These are phyloP conservation scores for Lineolata rhizophorae DNA, from an alignment of 495 filamentous ascomycete genomes.

Conservation along the genomic window DNA sequence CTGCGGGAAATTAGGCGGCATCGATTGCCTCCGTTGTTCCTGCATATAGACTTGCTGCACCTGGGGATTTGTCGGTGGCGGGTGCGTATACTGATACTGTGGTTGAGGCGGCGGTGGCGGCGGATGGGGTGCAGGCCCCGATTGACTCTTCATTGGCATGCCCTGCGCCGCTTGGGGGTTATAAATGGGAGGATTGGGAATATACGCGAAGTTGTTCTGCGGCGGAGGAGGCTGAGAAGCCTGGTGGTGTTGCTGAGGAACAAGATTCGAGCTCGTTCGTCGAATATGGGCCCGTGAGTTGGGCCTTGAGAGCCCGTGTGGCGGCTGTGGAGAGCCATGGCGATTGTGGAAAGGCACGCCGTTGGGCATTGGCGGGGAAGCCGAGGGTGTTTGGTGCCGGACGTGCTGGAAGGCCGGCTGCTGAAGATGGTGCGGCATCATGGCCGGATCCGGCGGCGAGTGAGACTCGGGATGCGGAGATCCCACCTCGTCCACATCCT, in stretches of 20 bases:
- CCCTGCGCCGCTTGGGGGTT: slow-evolving; percentile 40
- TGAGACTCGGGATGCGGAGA: slow-evolving; percentile 40
- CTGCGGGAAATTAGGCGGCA: slow-evolving; percentile 31
- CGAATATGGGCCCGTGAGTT: slow-evolving; percentile 60
- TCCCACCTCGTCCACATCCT: slow-evolving; percentile 38
- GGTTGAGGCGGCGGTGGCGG: slow-evolving; percentile 9
- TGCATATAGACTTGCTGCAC: slow-evolving; percentile 43
- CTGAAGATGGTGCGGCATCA: slow-evolving; percentile 59
- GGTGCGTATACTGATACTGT: slow-evolving; percentile 13
- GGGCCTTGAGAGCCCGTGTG: slow-evolving; percentile 54
- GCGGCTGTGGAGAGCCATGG: slow-evolving; percentile 62
- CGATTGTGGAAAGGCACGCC: slow-evolving; percentile 49
- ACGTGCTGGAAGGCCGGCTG: slow-evolving; percentile 55
- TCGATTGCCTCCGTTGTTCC: slow-evolving; percentile 40
- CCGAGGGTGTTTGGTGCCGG: slow-evolving; percentile 60
- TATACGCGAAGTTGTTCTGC: slow-evolving; percentile 62
- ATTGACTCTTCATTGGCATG: slow-evolving; percentile 12
- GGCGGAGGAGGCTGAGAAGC: slow-evolving; percentile 33
- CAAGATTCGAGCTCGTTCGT: slow-evolving; percentile 53
- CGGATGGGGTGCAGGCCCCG: slow-evolving; percentile 17
- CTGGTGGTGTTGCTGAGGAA: slow-evolving; percentile 32
- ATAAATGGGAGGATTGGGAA: slow-evolving; percentile 70
- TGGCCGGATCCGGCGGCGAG: slow-evolving; percentile 29
- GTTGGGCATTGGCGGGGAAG: slow-evolving; percentile 75
- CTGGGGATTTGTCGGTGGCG: slow-evolving; percentile 15